Percentiles rank a stretch among this genome's conserved stretches.
Conservation (phyloP, 495 filamentous ascomycete genomes). For the Aspergillus carlsbadensis region DNA sequence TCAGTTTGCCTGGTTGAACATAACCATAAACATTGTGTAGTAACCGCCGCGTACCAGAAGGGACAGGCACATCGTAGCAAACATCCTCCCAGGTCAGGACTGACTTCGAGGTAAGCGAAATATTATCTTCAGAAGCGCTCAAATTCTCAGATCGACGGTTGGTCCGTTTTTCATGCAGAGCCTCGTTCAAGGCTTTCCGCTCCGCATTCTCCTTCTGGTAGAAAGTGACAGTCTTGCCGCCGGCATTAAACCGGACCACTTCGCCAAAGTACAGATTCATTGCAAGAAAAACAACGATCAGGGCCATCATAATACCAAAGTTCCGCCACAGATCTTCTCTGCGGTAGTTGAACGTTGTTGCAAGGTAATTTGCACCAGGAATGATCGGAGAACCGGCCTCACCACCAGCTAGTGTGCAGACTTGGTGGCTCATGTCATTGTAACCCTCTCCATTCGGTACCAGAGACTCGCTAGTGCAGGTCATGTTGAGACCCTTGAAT, state of each 20-base stretch:
- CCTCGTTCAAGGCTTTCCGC: conserved; percentile 65
- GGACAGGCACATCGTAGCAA: conserved; percentile 66
- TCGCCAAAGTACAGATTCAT: conserved; percentile 74
- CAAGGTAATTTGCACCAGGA: conserved; percentile 61
- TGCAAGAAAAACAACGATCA: conserved; percentile 66
- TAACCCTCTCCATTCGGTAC: conserved; percentile 66
- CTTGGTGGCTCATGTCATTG: conserved; percentile 64
- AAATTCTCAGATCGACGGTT: conserved; percentile 49
- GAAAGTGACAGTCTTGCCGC: conserved; percentile 73
- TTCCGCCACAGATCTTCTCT: conserved; percentile 68
- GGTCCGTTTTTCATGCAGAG: conserved; percentile 56
- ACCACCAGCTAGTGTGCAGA: conserved; percentile 71
- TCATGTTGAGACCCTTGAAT: conserved; percentile 62
- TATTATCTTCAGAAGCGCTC: conserved; percentile 47
- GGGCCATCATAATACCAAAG: conserved; percentile 68
- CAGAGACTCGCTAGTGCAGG: conserved; percentile 61
- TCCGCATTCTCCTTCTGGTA: conserved; percentile 72
- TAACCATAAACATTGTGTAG: conserved; percentile 74
- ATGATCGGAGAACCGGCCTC: conserved; percentile 59
- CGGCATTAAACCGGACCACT: conserved; percentile 70
- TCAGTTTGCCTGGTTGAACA: conserved; percentile 75
- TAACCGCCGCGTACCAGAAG: conserved; percentile 64
- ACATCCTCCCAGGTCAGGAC: conserved; percentile 53
- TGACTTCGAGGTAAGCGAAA: conserved; percentile 65
- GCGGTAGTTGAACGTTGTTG: conserved; percentile 60